Evolutionary conservation across 495 filamentous ascomycete genomes (phyloP).

Genomic region (Evernia prunastri): DNA sequence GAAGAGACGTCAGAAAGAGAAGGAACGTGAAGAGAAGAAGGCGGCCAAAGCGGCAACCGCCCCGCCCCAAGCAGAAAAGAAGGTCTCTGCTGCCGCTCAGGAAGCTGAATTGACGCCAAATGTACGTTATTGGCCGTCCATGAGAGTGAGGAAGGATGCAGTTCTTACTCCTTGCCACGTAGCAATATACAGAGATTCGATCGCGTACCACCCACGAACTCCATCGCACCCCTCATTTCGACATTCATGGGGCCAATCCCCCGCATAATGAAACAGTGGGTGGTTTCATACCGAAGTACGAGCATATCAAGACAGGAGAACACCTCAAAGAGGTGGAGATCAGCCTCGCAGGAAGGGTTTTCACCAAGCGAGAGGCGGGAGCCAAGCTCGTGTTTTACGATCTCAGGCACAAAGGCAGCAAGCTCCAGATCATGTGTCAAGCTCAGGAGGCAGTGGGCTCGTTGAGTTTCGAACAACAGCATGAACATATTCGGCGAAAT

Average conservation of each 20-base stretch:
- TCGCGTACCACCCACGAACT: slow-evolving; percentile 79
- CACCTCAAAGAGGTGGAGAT: slow-evolving; percentile 63
- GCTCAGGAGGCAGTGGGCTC: slow-evolving; percentile 58
- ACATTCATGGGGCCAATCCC: slow-evolving; percentile 84
- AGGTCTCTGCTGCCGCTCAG: slow-evolving; percentile 59
- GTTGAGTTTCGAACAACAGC: slow-evolving; percentile 73
- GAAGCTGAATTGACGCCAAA: slow-evolving; percentile 86
- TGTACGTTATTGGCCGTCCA: slow-evolving; percentile 36
- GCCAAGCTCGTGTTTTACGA: slow-evolving; percentile 92
- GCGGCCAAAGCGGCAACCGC: slow-evolving; percentile 74
- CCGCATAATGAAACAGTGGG: slow-evolving; percentile 70
- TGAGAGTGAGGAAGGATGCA: neutral
- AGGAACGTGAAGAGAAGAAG: slow-evolving; percentile 80
- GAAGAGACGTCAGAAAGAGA: slow-evolving; percentile 92
- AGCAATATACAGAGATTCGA: slow-evolving; percentile 99
- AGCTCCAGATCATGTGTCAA: slow-evolving; percentile 89
- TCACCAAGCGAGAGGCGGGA: slow-evolving; percentile 76
- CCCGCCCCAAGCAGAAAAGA: slow-evolving; percentile 57
- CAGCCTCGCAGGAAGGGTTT: slow-evolving; percentile 76
- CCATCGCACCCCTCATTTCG: slow-evolving; percentile 74
- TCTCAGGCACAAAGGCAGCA: slow-evolving; percentile 73
- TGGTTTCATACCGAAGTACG: slow-evolving; percentile 69
- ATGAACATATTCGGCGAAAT: slow-evolving; percentile 82
- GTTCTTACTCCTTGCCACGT: neutral
- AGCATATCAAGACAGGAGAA: slow-evolving; percentile 78